phyloP scores from a whole-genome alignment of 106 monocot species.

The Ottelia alismoides region DNA sequence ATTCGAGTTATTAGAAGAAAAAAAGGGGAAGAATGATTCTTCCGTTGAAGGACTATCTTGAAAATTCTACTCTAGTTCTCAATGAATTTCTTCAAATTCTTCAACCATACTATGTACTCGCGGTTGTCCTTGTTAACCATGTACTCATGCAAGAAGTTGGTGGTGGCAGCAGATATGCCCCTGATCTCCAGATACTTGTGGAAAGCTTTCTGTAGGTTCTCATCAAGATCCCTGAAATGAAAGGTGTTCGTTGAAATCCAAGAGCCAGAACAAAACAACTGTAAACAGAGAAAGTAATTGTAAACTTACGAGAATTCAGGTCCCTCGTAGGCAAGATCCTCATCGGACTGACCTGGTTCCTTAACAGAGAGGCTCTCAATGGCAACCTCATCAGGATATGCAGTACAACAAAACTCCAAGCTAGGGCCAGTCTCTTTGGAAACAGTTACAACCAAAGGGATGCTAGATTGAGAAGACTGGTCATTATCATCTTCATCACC shows the following conservation, averaged over 20 bases:
- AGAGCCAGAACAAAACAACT: no score
- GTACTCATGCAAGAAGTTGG: constrained; percentile 66
- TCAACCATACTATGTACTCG: constrained; percentile 60
- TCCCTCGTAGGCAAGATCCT: constrained; percentile 23
- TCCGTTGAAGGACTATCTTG: no score
- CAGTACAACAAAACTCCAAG: constrained; percentile 21
- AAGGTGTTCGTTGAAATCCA: no score
- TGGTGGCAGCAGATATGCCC: constrained; percentile 39
- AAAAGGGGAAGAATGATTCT: no score
- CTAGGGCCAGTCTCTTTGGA: constrained; percentile 9
- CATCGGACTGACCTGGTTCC: not conserved
- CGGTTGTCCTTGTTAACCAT: constrained; percentile 79
- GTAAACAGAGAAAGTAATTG: not conserved
- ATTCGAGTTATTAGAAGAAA: no score
- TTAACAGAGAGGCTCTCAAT: constrained; percentile 17
- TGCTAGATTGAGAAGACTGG: constrained; percentile 14
- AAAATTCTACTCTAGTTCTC: no score
- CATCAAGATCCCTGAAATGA: constrained; percentile 48
- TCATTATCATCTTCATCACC: not conserved
- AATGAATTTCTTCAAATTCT: constrained; percentile 38
- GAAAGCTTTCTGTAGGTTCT: constrained; percentile 72
- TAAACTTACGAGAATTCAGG: constrained; percentile 22
- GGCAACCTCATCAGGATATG: constrained; percentile 17
- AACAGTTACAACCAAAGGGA: constrained; percentile 16
- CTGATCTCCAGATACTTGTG: constrained; percentile 59